These are phyloP conservation scores for Coprinopsis cinerea DNA, from an alignment of 768 basidiomycete genomes.

Conservation along the genomic window DNA sequence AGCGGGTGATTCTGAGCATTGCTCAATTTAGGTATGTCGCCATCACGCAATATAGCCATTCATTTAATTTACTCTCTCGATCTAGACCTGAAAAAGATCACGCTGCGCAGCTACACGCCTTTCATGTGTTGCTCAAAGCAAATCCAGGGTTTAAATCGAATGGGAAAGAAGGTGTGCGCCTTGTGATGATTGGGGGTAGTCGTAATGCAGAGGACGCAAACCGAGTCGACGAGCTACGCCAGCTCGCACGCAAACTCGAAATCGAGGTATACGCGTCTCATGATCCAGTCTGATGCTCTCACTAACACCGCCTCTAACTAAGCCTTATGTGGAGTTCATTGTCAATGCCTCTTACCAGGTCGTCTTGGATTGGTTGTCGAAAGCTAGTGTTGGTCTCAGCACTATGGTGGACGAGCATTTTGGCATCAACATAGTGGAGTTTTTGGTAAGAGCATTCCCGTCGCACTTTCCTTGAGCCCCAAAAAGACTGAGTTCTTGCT, in stretches of 20 bases:
- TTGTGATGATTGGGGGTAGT: conserved; percentile 81
- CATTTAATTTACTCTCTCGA: background rate
- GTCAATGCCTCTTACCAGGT: conserved; percentile 77
- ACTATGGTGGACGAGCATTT: conserved; percentile 99
- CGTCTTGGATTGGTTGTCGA: conserved; percentile 65
- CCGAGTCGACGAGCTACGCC: conserved; percentile 57
- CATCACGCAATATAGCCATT: conserved; percentile 1
- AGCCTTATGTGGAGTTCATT: conserved; percentile 72
- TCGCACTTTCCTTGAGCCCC: background rate
- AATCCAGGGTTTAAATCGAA: conserved; percentile 53
- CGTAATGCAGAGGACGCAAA: conserved; percentile 71
- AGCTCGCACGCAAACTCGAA: conserved; percentile 53
- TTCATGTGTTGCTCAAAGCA: conserved; percentile 48
- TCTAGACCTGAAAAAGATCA: conserved; percentile 93
- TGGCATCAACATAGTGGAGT: conserved; percentile 96
- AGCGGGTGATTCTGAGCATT: conserved; percentile 72
- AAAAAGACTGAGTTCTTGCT: background rate
- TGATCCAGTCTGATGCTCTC: background rate
- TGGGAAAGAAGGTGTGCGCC: conserved; percentile 31
- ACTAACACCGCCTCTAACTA: conserved; percentile 4
- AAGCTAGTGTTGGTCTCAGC: conserved; percentile 79
- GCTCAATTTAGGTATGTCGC: conserved; percentile 80
- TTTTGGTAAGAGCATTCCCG: conserved; percentile 60
- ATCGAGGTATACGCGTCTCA: conserved; percentile 46
- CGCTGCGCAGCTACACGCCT: conserved; percentile 65